Evolutionary conservation across 2,329 filamentous ascomycete species (phyloP), one percentile per base, ranked within the genome.

Genomic region (Trichoderma semiorbis): DNA sequence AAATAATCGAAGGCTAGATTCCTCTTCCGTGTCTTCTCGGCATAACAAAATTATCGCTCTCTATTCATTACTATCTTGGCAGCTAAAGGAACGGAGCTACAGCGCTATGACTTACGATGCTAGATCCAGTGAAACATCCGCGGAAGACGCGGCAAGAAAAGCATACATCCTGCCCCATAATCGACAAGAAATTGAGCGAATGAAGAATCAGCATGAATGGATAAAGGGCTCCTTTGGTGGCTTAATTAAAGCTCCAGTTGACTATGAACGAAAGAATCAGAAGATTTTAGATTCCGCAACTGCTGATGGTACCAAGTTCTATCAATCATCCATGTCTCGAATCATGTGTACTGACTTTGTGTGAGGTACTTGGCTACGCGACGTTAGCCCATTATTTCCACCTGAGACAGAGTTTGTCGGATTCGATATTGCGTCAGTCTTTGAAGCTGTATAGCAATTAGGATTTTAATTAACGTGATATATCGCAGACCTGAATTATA

Each of bases 191-290:
- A 69, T 72, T 43, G 32, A 43, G 26, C 70, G 70, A 50, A 72
- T 72, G 70, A 72, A 69, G 32, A 72, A 72, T 32, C 70, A 72
- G 55, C 70, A 72, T 55, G 70, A 72, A 47, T 72, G 70, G 70
- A 57, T 72, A 11, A 72, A 72, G 16, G 55, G 55, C n/a, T 36
- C 70, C 26, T 72, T 72, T 21, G 64, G 55, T 10, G 64, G 70
- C 39, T 58, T 72, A 16, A 69, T 72, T 10, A 72, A 69, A 26
- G 64, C 64, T 8, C 70, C 70, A 2, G 24, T 72, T 60, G 53
- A 69, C 16, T 72, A 69, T 32, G 8, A 63, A 21, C 39, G 43
- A 26, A 34, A 69, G 30, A 34, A 43, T 30, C 64, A 69, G 18
- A 60, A 39, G 12, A 63, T 72, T 21, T 36, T 72, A 16, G 70